Percentiles rank a stretch among this genome's conserved stretches.
These are phyloP conservation scores for Corinectria fuckeliana DNA, from an alignment of 2,329 filamentous ascomycete genomes.

Conservation along the genomic window DNA sequence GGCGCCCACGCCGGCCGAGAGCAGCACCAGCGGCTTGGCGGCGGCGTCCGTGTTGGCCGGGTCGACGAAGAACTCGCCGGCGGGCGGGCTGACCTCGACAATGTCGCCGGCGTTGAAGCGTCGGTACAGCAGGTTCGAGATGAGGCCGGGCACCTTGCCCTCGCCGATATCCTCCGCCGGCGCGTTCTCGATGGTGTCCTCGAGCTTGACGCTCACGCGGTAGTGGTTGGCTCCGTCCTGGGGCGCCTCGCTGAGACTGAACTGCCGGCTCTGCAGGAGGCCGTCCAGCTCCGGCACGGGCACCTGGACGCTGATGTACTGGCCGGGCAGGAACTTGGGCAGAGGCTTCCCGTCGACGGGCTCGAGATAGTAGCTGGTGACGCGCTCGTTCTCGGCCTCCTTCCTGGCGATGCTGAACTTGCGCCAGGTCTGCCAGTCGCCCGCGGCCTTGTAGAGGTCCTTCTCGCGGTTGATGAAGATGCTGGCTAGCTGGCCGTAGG, in stretches of 20 bases:
- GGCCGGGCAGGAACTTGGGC: conserved; percentile 70
- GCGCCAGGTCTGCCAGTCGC: conserved; percentile 56
- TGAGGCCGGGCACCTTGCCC: conserved; percentile 51
- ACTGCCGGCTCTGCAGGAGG: conserved; percentile 76
- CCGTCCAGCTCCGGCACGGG: conserved; percentile 63
- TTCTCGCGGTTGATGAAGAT: conserved; percentile 72
- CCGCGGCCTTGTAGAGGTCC: conserved; percentile 61
- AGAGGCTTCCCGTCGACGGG: conserved; percentile 63
- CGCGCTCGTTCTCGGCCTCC: conserved; percentile 62
- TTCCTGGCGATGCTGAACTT: conserved; percentile 65
- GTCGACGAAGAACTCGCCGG: conserved; percentile 69
- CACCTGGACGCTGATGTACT: conserved; percentile 73
- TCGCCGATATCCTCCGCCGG: conserved; percentile 42
- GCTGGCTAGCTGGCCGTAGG: conserved; percentile 74
- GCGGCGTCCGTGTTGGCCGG: conserved; percentile 46
- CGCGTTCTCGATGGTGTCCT: conserved; percentile 48
- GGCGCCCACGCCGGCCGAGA: conserved; percentile 73
- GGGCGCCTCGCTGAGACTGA: conserved; percentile 70
- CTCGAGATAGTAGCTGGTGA: conserved; percentile 74
- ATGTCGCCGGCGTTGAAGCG: conserved; percentile 56
- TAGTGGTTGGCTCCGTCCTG: conserved; percentile 62
- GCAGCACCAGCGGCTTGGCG: conserved; percentile 65
- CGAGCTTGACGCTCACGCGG: conserved; percentile 77
- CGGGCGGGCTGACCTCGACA: conserved; percentile 62
- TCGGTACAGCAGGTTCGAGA: conserved; percentile 61